Evolutionary conservation across 805 yeast species (phyloP).

Genomic region (Clavispora vitiphila): DNA sequence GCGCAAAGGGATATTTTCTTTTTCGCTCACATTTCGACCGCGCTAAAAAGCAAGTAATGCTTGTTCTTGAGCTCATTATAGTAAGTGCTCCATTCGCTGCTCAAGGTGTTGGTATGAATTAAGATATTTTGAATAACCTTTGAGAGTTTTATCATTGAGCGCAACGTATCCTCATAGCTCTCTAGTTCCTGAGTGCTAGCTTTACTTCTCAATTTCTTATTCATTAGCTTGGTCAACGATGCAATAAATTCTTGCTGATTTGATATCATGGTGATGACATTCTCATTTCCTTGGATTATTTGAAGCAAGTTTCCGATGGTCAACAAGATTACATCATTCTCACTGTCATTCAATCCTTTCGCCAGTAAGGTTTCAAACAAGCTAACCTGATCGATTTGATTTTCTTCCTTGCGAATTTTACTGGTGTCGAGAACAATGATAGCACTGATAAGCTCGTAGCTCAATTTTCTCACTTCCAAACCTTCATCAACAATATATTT

Average conservation of each 20-base stretch:
- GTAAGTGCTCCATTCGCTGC: slow-evolving; percentile 12
- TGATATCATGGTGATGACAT: slow-evolving; percentile 26
- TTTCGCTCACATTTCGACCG: slow-evolving; percentile 1
- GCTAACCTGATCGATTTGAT: slow-evolving; percentile 23
- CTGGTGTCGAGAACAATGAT: slow-evolving; percentile 30
- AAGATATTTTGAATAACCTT: slow-evolving; percentile 16
- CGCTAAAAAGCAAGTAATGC: slow-evolving; percentile 15
- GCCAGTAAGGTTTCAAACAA: slow-evolving; percentile 41
- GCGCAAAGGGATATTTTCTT: neutral
- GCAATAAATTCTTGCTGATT: slow-evolving; percentile 29
- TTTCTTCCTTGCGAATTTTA: slow-evolving; percentile 10
- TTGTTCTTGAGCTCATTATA: slow-evolving; percentile 14
- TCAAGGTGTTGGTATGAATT: slow-evolving; percentile 6
- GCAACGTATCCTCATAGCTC: slow-evolving; percentile 43
- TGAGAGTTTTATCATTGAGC: slow-evolving; percentile 27
- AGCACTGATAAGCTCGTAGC: slow-evolving; percentile 65
- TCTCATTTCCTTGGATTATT: slow-evolving; percentile 21
- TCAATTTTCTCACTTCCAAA: slow-evolving; percentile 62
- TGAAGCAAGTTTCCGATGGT: slow-evolving; percentile 39
- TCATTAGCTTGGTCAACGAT: slow-evolving; percentile 31
- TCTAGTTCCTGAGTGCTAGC: slow-evolving; percentile 69
- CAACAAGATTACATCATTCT: slow-evolving; percentile 52
- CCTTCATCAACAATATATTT: slow-evolving; percentile 80
- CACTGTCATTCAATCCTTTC: slow-evolving; percentile 55
- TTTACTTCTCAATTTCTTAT: slow-evolving; percentile 49